These are phyloP conservation scores for Apiotrichum brassicae DNA, from an alignment of 1,284 basidiomycete genomes.

Conservation along the genomic window DNA sequence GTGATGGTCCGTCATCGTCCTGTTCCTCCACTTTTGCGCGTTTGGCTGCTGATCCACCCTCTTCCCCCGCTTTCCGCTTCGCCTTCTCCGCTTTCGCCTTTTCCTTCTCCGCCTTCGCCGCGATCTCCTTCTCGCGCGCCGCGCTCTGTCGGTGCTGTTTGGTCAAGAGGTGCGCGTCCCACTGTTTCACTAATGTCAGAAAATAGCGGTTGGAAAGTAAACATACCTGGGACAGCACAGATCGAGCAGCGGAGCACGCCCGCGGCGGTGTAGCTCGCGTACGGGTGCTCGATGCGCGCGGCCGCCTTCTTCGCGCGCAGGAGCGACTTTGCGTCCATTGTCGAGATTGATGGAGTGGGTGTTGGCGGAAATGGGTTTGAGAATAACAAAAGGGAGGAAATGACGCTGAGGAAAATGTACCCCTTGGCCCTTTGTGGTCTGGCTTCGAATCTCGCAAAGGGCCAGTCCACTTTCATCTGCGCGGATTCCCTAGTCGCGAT, in stretches of 20 bases:
- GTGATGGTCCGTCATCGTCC: slow-evolving; percentile 1
- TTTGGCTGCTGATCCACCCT: slow-evolving; percentile 17
- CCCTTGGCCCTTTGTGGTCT: no score
- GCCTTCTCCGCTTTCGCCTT: slow-evolving; percentile 15
- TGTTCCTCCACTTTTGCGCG: slow-evolving; percentile 11
- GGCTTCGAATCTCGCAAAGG: no score
- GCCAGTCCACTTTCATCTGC: no score
- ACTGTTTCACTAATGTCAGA: slow-evolving; percentile 39
- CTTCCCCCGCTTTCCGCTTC: slow-evolving; percentile 8
- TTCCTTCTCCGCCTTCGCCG: slow-evolving; percentile 20
- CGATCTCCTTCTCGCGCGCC: slow-evolving; percentile 35
- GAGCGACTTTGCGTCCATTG: slow-evolving; percentile 45
- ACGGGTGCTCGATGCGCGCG: slow-evolving; percentile 39
- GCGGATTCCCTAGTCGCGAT: not conserved
- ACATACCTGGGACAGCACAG: slow-evolving; percentile 44
- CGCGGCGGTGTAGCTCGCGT: slow-evolving; percentile 35
- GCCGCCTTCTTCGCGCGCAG: slow-evolving; percentile 46
- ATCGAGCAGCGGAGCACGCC: slow-evolving; percentile 43
- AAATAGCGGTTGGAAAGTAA: not conserved
- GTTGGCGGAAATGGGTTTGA: not conserved
- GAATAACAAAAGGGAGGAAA: not conserved
- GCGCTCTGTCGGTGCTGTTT: slow-evolving; percentile 45
- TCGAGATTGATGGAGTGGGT: not conserved
- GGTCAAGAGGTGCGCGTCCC: slow-evolving; percentile 46
- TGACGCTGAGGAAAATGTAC: not conserved